Evolutionary conservation across 352 stramenopile species (phyloP), one percentile per base, ranked within the genome.

Genomic region (Globisporangium rhizosaccharum): DNA sequence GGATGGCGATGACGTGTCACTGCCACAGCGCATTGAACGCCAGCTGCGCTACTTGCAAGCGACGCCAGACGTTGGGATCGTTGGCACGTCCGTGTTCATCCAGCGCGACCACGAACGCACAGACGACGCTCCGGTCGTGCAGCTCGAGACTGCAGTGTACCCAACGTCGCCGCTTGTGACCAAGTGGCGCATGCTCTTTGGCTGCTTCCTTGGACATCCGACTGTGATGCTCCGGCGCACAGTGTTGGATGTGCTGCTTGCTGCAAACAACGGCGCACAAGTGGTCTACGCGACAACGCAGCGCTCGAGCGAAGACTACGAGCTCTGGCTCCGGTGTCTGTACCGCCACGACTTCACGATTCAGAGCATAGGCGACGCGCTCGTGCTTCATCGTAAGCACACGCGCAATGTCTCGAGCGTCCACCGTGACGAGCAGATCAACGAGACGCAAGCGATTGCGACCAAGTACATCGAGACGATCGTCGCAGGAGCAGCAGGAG

Each of bases 1-100:
- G 88, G 88, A 96, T 51, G 82, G 77, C 49, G 88, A 96, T 68
- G 88, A 96, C 56, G 49, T 96, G 36, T 73, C 70, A 20, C 59
- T 86, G 12, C 67, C 76, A 26, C 58, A 76, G 6, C 72, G 87
- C 8, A 71, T 96, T 12, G 56, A 75, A 36, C 57, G 66, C 6
- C 87, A 96, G 61, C 50, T 85, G 39, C 39, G 58, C 12, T 80
- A 73, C 33, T 61, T 88, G 50, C 48, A 58, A 2, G 60, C 71
- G 53, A 62, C 76, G 17, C 70, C 66, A n/a, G 56, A 76, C 42
- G 62, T 79, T 30, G 67, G 70, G 25, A 70, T 83, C 25, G 56
- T 79, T 20, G 74, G 74, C 2, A 66, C 74, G 8, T 76, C 71
- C 17, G 65, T 82, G 25, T 20, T 75, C 12, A 51, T 80, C 1